A percentile compares a stretch with the other conserved stretches of the same genome.
phyloP scores from a whole-genome alignment of 805 yeast genomes.

The Starmerella tilneyi region DNA sequence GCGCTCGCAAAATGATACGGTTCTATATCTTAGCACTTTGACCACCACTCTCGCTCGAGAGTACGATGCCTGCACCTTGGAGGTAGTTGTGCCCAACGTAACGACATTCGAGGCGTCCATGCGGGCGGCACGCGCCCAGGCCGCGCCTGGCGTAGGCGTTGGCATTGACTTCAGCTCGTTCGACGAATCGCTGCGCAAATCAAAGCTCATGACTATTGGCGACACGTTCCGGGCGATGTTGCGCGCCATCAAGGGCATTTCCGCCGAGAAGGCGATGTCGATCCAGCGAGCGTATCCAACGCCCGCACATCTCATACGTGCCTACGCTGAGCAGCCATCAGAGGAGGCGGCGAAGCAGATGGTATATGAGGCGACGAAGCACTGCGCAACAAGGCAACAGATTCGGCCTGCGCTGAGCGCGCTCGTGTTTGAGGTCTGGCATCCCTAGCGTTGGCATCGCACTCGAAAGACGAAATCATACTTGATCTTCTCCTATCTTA shows the following conservation, averaged over 20 bases:
- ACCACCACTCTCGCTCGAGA: slow-evolving; percentile 37
- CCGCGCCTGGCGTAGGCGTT: slow-evolving; percentile 27
- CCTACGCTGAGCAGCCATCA: slow-evolving; percentile 30
- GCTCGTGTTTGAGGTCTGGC: slow-evolving; percentile 49
- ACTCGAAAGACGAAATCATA: too few relatives aligned
- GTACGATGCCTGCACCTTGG: slow-evolving; percentile 33
- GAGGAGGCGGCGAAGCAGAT: slow-evolving; percentile 32
- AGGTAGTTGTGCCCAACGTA: slow-evolving; percentile 45
- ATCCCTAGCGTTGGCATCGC: slow-evolving; percentile 23
- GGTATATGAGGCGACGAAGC: slow-evolving; percentile 31
- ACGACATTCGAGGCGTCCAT: slow-evolving; percentile 39
- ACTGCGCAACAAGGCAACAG: slow-evolving; percentile 42
- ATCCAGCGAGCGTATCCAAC: slow-evolving; percentile 66
- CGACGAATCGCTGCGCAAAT: slow-evolving; percentile 58
- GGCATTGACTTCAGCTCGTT: slow-evolving; percentile 41
- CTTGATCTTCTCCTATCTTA: too few relatives aligned
- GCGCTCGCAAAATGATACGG: slow-evolving; percentile 63
- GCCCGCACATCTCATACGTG: slow-evolving; percentile 48
- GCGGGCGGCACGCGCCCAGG: slow-evolving; percentile 18
- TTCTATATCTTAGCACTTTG: slow-evolving; percentile 43
- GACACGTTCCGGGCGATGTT: slow-evolving; percentile 69
- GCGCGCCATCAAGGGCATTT: slow-evolving; percentile 68
- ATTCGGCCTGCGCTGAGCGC: slow-evolving; percentile 15
- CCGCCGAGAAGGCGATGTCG: slow-evolving; percentile 72
- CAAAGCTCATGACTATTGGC: slow-evolving; percentile 56